Evolutionary conservation across 176 grass and related monocot genomes (phyloP).

Genomic region (Zoysia japonica): DNA sequence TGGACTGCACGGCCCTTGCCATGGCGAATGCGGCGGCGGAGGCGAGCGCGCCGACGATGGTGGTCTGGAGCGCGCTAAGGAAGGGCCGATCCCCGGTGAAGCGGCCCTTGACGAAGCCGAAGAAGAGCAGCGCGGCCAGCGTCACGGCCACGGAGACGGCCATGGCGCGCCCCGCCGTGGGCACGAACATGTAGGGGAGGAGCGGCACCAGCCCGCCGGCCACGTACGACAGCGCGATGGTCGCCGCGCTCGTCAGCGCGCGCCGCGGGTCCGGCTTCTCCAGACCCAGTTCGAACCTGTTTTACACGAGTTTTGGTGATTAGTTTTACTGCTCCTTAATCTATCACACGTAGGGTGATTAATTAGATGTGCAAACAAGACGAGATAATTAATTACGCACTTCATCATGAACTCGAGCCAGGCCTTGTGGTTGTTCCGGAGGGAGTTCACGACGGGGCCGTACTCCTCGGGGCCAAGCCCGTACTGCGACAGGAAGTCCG

Average conservation of each 20-base stretch:
- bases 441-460: conserved; percentile 60
- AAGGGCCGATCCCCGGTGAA: conserved; percentile 78
- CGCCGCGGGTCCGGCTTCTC: conserved; percentile 81
- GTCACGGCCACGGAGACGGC: conserved; percentile 74
- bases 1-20: conserved; percentile 74
- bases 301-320: too few relatives aligned
- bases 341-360: too few relatives aligned
- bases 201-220: conserved; percentile 85
- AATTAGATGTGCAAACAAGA: too few relatives aligned
- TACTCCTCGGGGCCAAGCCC: conserved; percentile 77
- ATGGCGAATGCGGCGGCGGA: conserved; percentile 82
- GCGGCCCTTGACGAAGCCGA: conserved; percentile 84
- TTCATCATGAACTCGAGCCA: conserved; percentile 99
- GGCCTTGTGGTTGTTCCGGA: conserved; percentile 73
- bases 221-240: conserved; percentile 71
- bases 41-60: conserved; percentile 73
- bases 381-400: conserved; percentile 22
- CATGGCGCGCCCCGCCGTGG: conserved; percentile 63
- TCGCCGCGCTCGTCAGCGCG: conserved; percentile 72
- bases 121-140: conserved; percentile 73
- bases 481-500: conserved; percentile 72
- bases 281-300: conserved; percentile 88
- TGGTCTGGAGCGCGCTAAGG: conserved; percentile 71
- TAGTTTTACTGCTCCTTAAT: too few relatives aligned
- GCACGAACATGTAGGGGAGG: conserved; percentile 72